phyloP scores from a whole-genome alignment of 2,329 filamentous ascomycete genomes.

The Thermothelomyces thermophilus region DNA sequence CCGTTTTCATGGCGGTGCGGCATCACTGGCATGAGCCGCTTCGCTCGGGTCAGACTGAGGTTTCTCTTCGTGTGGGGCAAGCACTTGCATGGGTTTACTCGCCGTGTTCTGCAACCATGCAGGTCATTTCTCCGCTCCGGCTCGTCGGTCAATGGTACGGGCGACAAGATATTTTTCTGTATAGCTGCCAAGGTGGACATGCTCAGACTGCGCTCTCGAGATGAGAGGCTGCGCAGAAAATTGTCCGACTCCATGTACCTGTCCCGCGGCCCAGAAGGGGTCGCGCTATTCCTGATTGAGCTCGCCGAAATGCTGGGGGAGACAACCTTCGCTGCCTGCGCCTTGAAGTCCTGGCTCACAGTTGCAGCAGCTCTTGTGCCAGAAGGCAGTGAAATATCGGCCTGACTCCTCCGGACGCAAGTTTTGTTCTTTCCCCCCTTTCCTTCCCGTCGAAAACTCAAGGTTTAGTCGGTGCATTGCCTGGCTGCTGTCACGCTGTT shows the following conservation, averaged over 20 bases:
- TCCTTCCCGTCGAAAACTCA: conserved; percentile 12
- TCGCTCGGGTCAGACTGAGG: conserved; percentile 10
- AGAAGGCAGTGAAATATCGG: conserved; percentile 27
- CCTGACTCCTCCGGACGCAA: conserved; percentile 25
- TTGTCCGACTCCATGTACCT: conserved; percentile 4
- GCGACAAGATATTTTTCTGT: conserved; percentile 17
- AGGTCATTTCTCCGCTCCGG: conserved; percentile 11
- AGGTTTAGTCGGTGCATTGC: conserved; percentile 8
- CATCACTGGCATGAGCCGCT: background rate
- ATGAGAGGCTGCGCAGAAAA: conserved; percentile 15
- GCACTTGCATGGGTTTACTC: conserved; percentile 15
- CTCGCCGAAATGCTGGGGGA: conserved; percentile 24
- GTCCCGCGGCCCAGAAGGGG: background rate
- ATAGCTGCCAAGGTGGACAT: background rate
- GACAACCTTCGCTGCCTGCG: conserved; percentile 24
- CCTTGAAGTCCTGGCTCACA: conserved; percentile 17
- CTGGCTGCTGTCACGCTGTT: background rate
- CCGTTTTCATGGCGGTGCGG: background rate
- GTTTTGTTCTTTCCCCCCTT: conserved; percentile 20
- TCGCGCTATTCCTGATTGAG: conserved; percentile 21
- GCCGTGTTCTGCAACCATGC: conserved; percentile 25
- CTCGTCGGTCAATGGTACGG: conserved; percentile 15
- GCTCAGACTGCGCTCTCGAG: background rate
- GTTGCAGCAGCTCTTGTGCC: conserved; percentile 9
- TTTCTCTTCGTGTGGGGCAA: conserved; percentile 2